Percentiles rank a stretch among this genome's conserved stretches.
Evolutionary conservation across 192 early-diverging fungal species (phyloP).

Genomic region (Phycomyces nitens): DNA sequence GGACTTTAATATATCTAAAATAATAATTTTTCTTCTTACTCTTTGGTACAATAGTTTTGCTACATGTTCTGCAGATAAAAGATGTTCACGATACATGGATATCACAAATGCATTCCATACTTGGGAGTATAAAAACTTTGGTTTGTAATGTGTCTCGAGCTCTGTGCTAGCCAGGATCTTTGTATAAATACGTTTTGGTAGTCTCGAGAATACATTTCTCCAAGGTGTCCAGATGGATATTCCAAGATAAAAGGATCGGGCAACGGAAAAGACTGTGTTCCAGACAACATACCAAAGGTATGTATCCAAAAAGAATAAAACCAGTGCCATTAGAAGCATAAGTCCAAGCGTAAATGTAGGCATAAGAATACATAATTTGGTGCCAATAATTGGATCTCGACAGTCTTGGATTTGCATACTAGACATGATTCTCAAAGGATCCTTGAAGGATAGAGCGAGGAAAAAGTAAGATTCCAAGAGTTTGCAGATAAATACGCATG

Average conservation of each 20-base stretch:
- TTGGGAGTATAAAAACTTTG: slow-evolving; percentile 79
- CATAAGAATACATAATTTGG: slow-evolving; percentile 61
- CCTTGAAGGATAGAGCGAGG: slow-evolving; percentile 75
- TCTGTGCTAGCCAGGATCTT: slow-evolving; percentile 66
- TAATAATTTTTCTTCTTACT: slow-evolving; percentile 41
- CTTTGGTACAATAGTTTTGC: slow-evolving; percentile 74
- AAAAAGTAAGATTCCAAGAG: slow-evolving; percentile 82
- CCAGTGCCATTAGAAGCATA: slow-evolving; percentile 70
- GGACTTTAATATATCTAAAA: too few species aligned
- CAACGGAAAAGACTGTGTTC: slow-evolving; percentile 78
- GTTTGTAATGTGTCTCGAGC: slow-evolving; percentile 68
- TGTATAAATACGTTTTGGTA: slow-evolving; percentile 78
- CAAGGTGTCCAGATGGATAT: slow-evolving; percentile 81
- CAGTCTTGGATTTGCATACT: slow-evolving; percentile 49
- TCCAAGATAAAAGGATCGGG: slow-evolving; percentile 69
- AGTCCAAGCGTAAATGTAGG: slow-evolving; percentile 63
- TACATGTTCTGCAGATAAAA: slow-evolving; percentile 70
- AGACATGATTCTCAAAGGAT: slow-evolving; percentile 58
- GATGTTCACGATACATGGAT: slow-evolving; percentile 79
- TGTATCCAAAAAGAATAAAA: slow-evolving; percentile 82
- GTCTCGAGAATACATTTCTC: slow-evolving; percentile 74
- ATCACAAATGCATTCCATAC: slow-evolving; percentile 83
- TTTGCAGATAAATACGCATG: slow-evolving; percentile 71
- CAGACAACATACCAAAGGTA: slow-evolving; percentile 89
- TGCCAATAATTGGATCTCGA: slow-evolving; percentile 54